Conservation (phyloP, 768 basidiomycete species). For the Aureoboletus auriporus region DNA sequence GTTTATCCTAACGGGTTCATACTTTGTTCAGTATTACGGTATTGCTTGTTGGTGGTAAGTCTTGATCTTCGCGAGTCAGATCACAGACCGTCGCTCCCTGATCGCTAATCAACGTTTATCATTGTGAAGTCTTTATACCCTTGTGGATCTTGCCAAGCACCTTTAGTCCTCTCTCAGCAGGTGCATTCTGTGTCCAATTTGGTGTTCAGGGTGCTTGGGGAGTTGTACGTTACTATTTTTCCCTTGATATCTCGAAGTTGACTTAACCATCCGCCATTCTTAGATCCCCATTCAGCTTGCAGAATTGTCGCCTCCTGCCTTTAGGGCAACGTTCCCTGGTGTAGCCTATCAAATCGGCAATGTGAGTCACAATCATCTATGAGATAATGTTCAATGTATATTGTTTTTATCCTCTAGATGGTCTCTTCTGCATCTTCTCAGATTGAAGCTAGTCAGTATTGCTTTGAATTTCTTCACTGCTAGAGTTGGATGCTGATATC, state of each 20-base stretch:
- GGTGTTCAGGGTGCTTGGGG: conserved; percentile 92
- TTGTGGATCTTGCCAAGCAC: conserved; percentile 76
- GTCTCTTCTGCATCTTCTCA: conserved; percentile 72
- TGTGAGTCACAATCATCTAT: conserved; percentile 18
- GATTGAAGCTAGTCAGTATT: conserved; percentile 26
- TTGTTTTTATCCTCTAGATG: conserved; percentile 36
- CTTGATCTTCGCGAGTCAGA: conserved; percentile 43
- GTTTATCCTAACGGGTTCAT: background rate
- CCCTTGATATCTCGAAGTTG: background rate
- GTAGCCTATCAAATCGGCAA: conserved; percentile 84
- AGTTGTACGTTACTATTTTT: conserved; percentile 47
- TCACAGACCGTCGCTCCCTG: background rate
- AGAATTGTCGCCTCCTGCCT: conserved; percentile 85
- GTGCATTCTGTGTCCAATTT: conserved; percentile 83
- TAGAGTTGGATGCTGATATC: background rate
- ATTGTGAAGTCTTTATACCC: conserved; percentile 50
- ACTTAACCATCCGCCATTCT: background rate
- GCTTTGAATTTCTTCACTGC: background rate
- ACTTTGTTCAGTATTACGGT: conserved; percentile 16
- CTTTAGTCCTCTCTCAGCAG: conserved; percentile 69
- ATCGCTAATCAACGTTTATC: background rate
- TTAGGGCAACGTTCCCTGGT: conserved; percentile 85
- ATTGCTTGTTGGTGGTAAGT: conserved; percentile 23
- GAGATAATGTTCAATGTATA: background rate
- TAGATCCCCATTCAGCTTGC: conserved; percentile 73